Conservation (phyloP, 805 yeast genomes). For the Isabelozyma pseudorhagii region DNA sequence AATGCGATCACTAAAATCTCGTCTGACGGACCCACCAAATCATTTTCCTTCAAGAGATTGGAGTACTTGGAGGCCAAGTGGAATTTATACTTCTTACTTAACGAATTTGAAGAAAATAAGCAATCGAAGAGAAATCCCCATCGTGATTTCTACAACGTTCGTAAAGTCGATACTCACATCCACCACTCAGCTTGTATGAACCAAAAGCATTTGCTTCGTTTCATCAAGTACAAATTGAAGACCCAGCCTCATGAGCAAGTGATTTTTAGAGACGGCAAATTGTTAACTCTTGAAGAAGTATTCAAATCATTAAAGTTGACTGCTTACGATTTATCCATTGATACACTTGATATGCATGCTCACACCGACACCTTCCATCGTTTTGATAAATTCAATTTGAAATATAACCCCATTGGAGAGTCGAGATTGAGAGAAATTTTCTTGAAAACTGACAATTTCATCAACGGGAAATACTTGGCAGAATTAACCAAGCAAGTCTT, state of each 20-base stretch:
- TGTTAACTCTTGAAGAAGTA: conserved; percentile 83
- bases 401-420: conserved; percentile 97
- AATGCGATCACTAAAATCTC: conserved; percentile 71
- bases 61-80: conserved; percentile 96
- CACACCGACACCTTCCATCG: conserved; percentile 97
- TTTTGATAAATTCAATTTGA: conserved; percentile 94
- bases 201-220: conserved; percentile 91
- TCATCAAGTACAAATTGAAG: conserved; percentile 91
- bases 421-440: conserved; percentile 95
- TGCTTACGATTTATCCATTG: conserved; percentile 93
- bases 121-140: conserved; percentile 93
- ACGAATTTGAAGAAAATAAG: conserved; percentile 89
- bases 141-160: conserved; percentile 93
- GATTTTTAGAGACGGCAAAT: conserved; percentile 87
- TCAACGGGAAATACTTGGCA: conserved; percentile 84
- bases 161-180: conserved; percentile 97
- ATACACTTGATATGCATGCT: conserved; percentile 98
- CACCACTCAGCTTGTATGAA: conserved; percentile 99
- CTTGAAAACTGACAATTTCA: conserved; percentile 90
- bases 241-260: conserved; percentile 85
- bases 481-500: conserved; percentile 92
- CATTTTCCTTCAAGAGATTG: conserved; percentile 90
- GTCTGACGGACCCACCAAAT: conserved; percentile 94
- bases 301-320: conserved; percentile 86
- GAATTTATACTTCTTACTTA: conserved; percentile 83